These are phyloP conservation scores for Candida ficus DNA, from an alignment of 805 yeast genomes.

Conservation along the genomic window DNA sequence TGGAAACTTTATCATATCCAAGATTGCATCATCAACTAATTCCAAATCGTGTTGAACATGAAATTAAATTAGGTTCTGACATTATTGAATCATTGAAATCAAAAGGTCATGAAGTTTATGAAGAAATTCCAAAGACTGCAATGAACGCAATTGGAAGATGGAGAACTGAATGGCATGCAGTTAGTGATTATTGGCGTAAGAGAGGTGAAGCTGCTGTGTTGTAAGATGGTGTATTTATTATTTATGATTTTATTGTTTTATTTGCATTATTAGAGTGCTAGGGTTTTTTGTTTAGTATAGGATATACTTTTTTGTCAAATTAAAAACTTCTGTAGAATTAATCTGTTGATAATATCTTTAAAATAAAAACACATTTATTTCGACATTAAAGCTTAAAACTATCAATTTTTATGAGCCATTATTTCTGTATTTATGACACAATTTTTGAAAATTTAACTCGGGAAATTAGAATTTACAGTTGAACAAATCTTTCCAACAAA, in stretches of 20 bases:
- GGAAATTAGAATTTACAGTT: too few relatives aligned
- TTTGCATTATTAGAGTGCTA: too few relatives aligned
- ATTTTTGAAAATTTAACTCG: too few relatives aligned
- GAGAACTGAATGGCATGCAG: constrained; percentile 52
- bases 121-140: constrained; percentile 44
- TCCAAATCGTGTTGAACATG: constrained; percentile 65
- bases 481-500: too few relatives aligned
- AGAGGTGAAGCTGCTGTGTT: constrained; percentile 59
- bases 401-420: too few relatives aligned
- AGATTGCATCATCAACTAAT: constrained; percentile 85
- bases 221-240: not conserved
- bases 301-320: too few relatives aligned
- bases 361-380: too few relatives aligned
- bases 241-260: not conserved
- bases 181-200: constrained; percentile 88
- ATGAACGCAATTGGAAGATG: constrained; percentile 49
- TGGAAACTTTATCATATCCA: constrained; percentile 73
- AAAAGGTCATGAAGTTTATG: constrained; percentile 46
- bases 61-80: constrained; percentile 43
- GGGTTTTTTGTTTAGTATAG: too few relatives aligned
- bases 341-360: too few relatives aligned
- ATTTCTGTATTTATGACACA: too few relatives aligned
- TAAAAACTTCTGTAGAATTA: too few relatives aligned
- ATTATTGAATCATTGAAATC: constrained; percentile 30
- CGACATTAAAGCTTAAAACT: too few relatives aligned